A percentile compares a stretch with the other conserved stretches of the same genome.
Evolutionary conservation across 2,329 filamentous ascomycete genomes (phyloP).

Genomic region (Cercospora nicotianae): DNA sequence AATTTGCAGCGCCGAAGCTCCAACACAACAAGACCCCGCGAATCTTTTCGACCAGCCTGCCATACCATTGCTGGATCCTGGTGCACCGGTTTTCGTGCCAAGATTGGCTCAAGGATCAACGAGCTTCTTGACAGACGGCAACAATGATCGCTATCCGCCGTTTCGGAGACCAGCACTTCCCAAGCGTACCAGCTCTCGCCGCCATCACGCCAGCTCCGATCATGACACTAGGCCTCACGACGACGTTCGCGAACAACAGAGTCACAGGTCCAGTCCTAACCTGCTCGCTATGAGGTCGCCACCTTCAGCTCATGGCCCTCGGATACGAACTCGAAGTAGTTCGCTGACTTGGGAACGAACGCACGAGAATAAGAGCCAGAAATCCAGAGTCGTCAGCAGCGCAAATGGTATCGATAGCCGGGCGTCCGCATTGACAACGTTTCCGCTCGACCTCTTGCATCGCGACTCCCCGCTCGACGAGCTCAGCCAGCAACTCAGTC

Average conservation of each 20-base stretch:
- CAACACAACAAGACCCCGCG: neutral
- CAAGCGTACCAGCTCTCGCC: conserved; percentile 10
- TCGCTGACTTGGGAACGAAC: conserved; percentile 24
- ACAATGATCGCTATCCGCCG: conserved; percentile 30
- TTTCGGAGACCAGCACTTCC: conserved; percentile 20
- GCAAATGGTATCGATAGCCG: conserved; percentile 20
- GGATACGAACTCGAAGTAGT: conserved; percentile 24
- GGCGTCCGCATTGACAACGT: conserved; percentile 12
- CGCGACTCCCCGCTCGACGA: conserved; percentile 37
- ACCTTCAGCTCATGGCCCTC: neutral
- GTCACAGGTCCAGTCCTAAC: conserved; percentile 29
- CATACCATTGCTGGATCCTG: conserved; percentile 30
- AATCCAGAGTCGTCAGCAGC: conserved; percentile 23
- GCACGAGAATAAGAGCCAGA: conserved; percentile 1
- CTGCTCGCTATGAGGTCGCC: conserved; percentile 15
- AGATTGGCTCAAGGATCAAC: conserved; percentile 29
- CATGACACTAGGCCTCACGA: neutral
- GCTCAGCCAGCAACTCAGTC: conserved; percentile 35
- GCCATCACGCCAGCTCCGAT: neutral
- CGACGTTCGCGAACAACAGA: neutral
- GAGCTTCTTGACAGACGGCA: conserved; percentile 13
- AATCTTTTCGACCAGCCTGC: neutral
- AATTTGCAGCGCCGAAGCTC: conserved; percentile 7
- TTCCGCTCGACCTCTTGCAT: conserved; percentile 22
- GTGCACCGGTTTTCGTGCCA: conserved; percentile 35